phyloP scores from a whole-genome alignment of 306 rosid species.

The Vigna hirtella region DNA sequence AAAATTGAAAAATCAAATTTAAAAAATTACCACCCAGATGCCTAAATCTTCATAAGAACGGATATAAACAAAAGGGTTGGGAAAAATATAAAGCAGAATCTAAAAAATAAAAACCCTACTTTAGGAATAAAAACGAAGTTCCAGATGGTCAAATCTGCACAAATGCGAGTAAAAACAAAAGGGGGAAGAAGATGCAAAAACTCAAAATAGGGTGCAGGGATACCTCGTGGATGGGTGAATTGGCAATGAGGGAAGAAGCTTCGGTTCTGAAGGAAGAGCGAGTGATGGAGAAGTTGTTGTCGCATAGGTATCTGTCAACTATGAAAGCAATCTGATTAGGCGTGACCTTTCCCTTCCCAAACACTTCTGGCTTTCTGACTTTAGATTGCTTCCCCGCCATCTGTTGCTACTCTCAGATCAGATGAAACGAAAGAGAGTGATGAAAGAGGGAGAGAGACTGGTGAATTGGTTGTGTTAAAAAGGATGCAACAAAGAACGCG shows the following conservation, averaged over 20 bases:
- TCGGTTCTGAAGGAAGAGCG: conserved; percentile 70
- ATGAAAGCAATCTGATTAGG: conserved; percentile 84
- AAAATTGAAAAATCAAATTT: not conserved
- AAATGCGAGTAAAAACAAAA: not conserved
- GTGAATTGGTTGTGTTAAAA: conserved; percentile 12
- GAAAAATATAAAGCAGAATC: not conserved
- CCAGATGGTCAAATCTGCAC: not conserved
- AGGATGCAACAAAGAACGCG: not conserved
- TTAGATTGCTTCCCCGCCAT: conserved; percentile 77
- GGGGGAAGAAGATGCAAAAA: not conserved
- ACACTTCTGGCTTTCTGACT: conserved; percentile 51
- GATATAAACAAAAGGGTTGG: not conserved
- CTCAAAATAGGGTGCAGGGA: not conserved
- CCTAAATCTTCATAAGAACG: not conserved
- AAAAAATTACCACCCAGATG: not conserved
- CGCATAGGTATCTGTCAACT: conserved; percentile 77
- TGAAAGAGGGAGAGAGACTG: not conserved
- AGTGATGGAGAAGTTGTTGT: conserved; percentile 64
- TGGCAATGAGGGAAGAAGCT: conserved; percentile 77
- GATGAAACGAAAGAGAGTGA: not conserved
- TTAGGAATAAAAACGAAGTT: not conserved
- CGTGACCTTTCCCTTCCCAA: conserved; percentile 68
- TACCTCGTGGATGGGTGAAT: conserved; percentile 78
- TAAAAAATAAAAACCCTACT: conserved; percentile 16
- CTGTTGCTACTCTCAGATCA: not conserved